These are phyloP conservation scores for Penicillium sp. DNA, from an alignment of 2,329 filamentous ascomycete genomes.

Conservation along the genomic window DNA sequence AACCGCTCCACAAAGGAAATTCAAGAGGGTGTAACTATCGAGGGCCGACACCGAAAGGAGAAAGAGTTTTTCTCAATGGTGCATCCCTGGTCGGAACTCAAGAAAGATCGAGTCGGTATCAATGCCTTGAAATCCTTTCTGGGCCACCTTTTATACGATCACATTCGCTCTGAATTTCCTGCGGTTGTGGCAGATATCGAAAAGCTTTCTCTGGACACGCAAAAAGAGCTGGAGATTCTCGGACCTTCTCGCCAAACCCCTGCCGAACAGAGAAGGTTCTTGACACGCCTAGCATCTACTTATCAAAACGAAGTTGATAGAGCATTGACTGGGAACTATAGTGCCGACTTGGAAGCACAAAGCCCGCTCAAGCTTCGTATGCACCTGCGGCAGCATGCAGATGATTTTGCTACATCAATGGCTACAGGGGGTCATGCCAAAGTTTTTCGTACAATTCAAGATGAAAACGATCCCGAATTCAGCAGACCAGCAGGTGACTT, in stretches of 20 bases:
- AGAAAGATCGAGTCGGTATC: conserved; percentile 20
- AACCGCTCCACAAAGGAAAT: conserved; percentile 28
- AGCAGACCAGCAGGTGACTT: background rate
- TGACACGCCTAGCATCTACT: conserved; percentile 9
- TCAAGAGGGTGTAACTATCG: conserved; percentile 16
- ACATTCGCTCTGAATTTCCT: conserved; percentile 25
- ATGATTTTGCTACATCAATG: conserved; percentile 13
- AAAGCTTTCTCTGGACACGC: conserved; percentile 17
- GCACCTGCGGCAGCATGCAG: conserved; percentile 14
- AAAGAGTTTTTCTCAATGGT: conserved; percentile 13
- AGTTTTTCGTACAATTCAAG: conserved; percentile 9
- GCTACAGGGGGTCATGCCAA: conserved; percentile 8
- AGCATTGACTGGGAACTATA: conserved; percentile 17
- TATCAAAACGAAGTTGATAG: conserved; percentile 17
- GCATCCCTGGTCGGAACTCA: conserved; percentile 17
- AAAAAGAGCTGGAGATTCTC: conserved; percentile 19
- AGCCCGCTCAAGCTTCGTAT: conserved; percentile 19
- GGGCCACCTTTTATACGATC: conserved; percentile 17
- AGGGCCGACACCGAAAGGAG: conserved; percentile 18
- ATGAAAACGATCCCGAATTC: conserved; percentile 6
- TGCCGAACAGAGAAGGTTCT: conserved; percentile 18
- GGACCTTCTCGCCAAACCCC: conserved; percentile 15
- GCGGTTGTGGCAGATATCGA: conserved; percentile 16
- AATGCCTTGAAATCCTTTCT: conserved; percentile 18
- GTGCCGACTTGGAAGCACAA: background rate